Evolutionary conservation across 106 monocot genomes (phyloP).

Genomic region (Xerophyta viscosa): DNA sequence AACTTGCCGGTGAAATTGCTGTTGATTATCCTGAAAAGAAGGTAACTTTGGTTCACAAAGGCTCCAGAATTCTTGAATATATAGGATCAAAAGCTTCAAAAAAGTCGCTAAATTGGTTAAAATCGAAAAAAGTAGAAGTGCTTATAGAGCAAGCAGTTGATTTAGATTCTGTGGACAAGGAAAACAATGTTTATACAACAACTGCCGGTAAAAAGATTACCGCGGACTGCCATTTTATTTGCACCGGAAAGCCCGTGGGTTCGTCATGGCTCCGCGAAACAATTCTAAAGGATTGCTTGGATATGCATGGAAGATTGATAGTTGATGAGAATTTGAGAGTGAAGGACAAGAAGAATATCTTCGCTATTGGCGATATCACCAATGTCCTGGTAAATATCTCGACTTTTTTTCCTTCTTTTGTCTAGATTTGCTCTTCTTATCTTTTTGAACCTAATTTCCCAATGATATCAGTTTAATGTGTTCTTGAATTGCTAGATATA

Average conservation of each 20-base stretch:
- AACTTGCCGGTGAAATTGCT: slow-evolving; percentile 29
- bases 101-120: slow-evolving; percentile 23
- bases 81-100: slow-evolving; percentile 22
- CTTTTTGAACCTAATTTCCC: too few species aligned
- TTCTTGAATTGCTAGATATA: too few species aligned
- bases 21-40: slow-evolving; percentile 30
- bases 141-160: slow-evolving; percentile 19
- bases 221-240: slow-evolving; percentile 33
- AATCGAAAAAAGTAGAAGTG: slow-evolving; percentile 14
- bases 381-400: slow-evolving; percentile 23
- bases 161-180: slow-evolving; percentile 11
- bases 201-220: slow-evolving; percentile 17
- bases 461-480: too few species aligned
- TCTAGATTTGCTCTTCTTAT: too few species aligned
- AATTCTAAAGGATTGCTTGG: slow-evolving; percentile 22
- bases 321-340: slow-evolving; percentile 38
- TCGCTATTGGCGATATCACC: slow-evolving; percentile 38
- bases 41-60: slow-evolving; percentile 21
- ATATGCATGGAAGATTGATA: slow-evolving; percentile 24
- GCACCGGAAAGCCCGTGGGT: slow-evolving; percentile 22
- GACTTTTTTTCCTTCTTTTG: too few species aligned
- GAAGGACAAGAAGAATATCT: slow-evolving; percentile 21
- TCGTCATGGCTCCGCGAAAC: slow-evolving; percentile 27
- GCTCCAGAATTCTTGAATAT: slow-evolving; percentile 20
- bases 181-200: slow-evolving; percentile 13